Evolutionary conservation across 306 rosid genomes (phyloP).

Genomic region (Amphicarpaea edgeworthii): DNA sequence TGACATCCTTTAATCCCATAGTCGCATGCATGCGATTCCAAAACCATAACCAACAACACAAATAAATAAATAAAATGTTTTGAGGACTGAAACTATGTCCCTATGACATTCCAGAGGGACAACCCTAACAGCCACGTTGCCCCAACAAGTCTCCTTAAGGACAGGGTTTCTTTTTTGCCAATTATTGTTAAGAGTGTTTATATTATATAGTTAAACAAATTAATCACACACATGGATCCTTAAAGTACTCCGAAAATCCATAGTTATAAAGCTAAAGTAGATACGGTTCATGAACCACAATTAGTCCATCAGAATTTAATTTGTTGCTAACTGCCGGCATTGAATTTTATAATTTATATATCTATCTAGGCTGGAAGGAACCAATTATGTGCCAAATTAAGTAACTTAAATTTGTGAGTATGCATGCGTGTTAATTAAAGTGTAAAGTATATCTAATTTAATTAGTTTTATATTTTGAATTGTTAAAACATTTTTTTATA

Average conservation of each 20-base stretch:
- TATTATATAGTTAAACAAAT: conserved; percentile 8
- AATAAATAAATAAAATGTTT: neutral
- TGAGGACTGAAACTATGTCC: conserved; percentile 16
- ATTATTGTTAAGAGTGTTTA: neutral
- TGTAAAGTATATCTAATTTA: neutral
- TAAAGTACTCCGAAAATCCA: conserved; percentile 32
- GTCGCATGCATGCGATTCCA: conserved; percentile 13
- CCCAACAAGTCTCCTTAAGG: conserved; percentile 26
- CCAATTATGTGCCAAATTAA: conserved; percentile 16
- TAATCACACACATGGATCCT: conserved; percentile 9
- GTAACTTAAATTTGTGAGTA: neutral
- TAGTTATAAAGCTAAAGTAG: conserved; percentile 36
- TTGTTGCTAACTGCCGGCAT: neutral
- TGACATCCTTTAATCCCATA: neutral
- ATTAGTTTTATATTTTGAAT: too few relatives aligned
- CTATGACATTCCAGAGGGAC: conserved; percentile 6
- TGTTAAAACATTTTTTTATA: too few relatives aligned
- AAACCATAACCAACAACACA: neutral
- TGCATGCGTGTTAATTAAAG: neutral
- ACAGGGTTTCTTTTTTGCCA: neutral
- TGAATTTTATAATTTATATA: neutral
- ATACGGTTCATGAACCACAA: conserved; percentile 42
- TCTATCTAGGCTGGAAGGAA: conserved; percentile 31
- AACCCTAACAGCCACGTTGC: conserved; percentile 20
- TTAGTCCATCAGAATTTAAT: conserved; percentile 33